Evolutionary conservation across 1,284 basidiomycete genomes (phyloP).

Genomic region (Marasmius fiardii): DNA sequence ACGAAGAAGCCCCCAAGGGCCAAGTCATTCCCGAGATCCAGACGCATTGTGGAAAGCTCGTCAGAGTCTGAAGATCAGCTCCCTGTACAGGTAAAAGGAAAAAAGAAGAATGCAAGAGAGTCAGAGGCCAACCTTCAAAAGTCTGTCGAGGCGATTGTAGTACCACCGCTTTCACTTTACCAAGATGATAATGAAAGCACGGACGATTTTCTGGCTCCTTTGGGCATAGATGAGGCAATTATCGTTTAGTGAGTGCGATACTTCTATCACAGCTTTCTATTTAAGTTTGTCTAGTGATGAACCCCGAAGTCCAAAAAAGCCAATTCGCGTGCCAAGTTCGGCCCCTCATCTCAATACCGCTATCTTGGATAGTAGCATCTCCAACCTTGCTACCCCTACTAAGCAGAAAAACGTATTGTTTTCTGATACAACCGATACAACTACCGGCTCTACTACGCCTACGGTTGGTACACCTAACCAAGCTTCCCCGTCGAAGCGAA

Average conservation of each 20-base stretch:
- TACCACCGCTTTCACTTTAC: not conserved
- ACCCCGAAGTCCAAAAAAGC: slow-evolving; percentile 43
- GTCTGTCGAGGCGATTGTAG: not conserved
- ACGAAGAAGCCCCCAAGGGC: not conserved
- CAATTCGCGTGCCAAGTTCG: slow-evolving; percentile 26
- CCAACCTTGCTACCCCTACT: slow-evolving; percentile 7
- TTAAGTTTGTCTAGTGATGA: slow-evolving; percentile 35
- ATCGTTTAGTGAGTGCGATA: not conserved
- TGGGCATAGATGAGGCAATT: not conserved
- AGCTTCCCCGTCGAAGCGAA: slow-evolving; percentile 21
- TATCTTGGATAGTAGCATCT: not conserved
- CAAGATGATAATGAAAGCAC: not conserved
- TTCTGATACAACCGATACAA: slow-evolving; percentile 7
- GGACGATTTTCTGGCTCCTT: not conserved
- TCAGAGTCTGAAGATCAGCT: not conserved
- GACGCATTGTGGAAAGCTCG: not conserved
- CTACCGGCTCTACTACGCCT: not conserved
- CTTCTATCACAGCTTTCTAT: slow-evolving; percentile 10
- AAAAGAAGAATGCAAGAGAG: not conserved
- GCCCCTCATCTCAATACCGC: slow-evolving; percentile 6
- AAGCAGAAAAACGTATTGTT: slow-evolving; percentile 3
- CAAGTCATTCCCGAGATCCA: not conserved
- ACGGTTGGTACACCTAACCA: slow-evolving; percentile 2
- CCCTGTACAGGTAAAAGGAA: not conserved
- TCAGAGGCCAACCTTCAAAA: not conserved